Percentiles rank a stretch among this genome's conserved stretches.
These are phyloP conservation scores for Mortierella sp. DNA, from an alignment of 371 early-diverging fungal genomes.

Conservation along the genomic window DNA sequence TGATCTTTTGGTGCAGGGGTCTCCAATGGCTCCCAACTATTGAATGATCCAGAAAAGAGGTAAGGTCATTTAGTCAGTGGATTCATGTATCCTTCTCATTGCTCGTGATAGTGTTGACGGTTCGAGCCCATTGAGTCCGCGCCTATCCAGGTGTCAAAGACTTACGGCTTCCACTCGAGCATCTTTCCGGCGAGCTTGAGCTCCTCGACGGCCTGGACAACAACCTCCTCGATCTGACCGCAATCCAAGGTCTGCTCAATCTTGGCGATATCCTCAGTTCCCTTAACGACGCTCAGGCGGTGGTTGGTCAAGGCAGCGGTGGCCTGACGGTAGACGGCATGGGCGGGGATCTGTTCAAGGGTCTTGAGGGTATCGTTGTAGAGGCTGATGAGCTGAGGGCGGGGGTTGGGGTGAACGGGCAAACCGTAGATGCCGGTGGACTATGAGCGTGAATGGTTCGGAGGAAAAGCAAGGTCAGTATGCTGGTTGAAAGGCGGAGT, in stretches of 20 bases:
- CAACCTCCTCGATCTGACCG: constrained; percentile 95
- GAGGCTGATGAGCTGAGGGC: constrained; percentile 87
- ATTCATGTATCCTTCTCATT: neutral
- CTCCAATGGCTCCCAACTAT: constrained; percentile 85
- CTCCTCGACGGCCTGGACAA: constrained; percentile 91
- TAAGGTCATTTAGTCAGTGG: neutral
- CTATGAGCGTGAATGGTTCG: constrained; percentile 24
- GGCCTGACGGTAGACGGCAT: constrained; percentile 89
- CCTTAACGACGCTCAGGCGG: constrained; percentile 82
- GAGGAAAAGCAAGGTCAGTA: neutral
- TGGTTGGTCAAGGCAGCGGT: constrained; percentile 84
- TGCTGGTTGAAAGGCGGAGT: neutral
- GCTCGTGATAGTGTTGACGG: neutral
- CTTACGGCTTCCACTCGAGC: constrained; percentile 90
- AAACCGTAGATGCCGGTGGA: constrained; percentile 91
- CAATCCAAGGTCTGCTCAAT: constrained; percentile 84
- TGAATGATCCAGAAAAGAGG: neutral
- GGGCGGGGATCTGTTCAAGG: constrained; percentile 80
- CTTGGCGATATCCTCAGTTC: constrained; percentile 75
- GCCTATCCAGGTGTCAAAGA: constrained; percentile 3
- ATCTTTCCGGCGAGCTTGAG: constrained; percentile 83
- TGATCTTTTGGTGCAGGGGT: constrained; percentile 85
- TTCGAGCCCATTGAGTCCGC: neutral
- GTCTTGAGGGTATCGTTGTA: constrained; percentile 82
- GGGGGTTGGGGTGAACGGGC: constrained; percentile 89